Evolutionary conservation across 257 asterid genomes (phyloP), one percentile per base, ranked within the genome.

Genomic region (Ehretia macrophylla): DNA sequence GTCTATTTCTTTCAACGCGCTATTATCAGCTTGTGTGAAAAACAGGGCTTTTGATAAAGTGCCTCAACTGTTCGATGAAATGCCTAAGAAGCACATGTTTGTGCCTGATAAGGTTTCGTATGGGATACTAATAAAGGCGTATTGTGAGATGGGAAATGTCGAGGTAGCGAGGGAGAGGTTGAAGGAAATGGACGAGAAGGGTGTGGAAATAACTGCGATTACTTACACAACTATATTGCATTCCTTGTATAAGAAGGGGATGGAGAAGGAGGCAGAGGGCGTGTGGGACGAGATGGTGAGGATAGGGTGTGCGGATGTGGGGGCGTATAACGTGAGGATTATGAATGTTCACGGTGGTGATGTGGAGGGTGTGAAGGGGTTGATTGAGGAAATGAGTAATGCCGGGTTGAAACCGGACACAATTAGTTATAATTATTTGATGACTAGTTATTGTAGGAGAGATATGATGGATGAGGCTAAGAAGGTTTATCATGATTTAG

Each of bases 401-500:
- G 64, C 57, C 0, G 95, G 84, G 61, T 56, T 91, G 38, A 69
- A 74, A 60, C 97, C 93, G 0, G 95, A 91, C 54, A 58, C 72
- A 0, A 75, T 83, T 54, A 85, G 72, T 56, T 84, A 69, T 51
- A 85, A 82, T 74, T 91, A 84, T 73, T 73, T 91, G 86, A 77
- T 91, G 68, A 85, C 84, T 55, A 67, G 83, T 73, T 85, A 88
- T 64, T 78, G 80, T 61, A 46, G 27, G 56, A 85, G 77, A 51
- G 82, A 78, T 38, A 80, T 68, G 90, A 71, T 85, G 70, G 87
- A 85, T 64, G 93, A 85, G 60, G 98, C 95, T 5, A 61, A 70
- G 45, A 65, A 78, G 86, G 90, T 83, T 10, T 91, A 75, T 44
- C 74, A 69, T 44, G 88, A 77, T 58, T 56, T 82, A 77, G 74